phyloP scores from a whole-genome alignment of 2,329 filamentous ascomycete species.

The Botrytis sinoallii region DNA sequence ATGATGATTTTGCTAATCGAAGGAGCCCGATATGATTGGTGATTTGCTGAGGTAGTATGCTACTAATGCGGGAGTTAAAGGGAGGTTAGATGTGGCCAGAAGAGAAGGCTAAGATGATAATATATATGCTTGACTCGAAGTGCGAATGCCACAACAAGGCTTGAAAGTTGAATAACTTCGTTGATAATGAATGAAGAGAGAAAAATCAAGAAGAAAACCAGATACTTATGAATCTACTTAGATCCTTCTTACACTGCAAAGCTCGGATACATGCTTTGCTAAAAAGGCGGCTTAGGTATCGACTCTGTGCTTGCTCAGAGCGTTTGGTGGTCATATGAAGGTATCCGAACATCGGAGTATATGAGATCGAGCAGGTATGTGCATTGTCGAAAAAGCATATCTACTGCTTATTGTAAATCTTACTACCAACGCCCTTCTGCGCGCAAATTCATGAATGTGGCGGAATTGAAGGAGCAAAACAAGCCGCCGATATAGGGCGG shows the following conservation, averaged over 20 bases:
- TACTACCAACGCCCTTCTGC: constrained; percentile 1
- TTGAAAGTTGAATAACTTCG: constrained; percentile 5
- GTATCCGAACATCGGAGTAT: background rate
- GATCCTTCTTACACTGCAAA: background rate
- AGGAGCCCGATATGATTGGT: constrained; percentile 26
- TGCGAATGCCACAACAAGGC: background rate
- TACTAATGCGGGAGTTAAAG: background rate
- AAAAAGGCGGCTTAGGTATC: constrained; percentile 7
- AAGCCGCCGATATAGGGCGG: background rate
- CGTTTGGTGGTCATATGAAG: constrained; percentile 2
- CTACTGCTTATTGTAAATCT: background rate
- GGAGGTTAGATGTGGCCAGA: background rate
- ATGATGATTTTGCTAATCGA: constrained; percentile 26
- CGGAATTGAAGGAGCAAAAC: background rate
- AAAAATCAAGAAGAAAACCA: background rate
- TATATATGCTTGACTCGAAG: background rate
- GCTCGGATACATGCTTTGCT: background rate
- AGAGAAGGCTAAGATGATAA: constrained; percentile 1
- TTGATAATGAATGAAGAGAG: background rate
- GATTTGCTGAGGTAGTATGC: constrained; percentile 6
- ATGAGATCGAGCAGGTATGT: background rate
- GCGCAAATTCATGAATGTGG: background rate
- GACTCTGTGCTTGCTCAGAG: constrained; percentile 2
- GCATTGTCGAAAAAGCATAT: background rate
- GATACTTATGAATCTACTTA: constrained; percentile 4